These are phyloP conservation scores for Eragrostis curvula DNA, from an alignment of 176 grass and related monocot genomes.

Conservation along the genomic window DNA sequence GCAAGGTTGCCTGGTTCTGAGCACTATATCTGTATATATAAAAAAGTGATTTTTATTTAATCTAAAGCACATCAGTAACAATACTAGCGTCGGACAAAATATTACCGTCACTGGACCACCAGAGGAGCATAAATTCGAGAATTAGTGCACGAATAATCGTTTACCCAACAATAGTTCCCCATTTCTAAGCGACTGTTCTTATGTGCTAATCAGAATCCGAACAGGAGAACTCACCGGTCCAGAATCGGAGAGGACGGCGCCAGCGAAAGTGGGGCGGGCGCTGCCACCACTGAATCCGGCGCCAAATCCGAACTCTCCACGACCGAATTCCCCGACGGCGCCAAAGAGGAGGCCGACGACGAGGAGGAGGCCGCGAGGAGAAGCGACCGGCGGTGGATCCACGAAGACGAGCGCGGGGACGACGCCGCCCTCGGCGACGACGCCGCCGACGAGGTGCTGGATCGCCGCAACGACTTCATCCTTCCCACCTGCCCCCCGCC, in stretches of 20 bases:
- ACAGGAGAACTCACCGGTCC: conserved; percentile 53
- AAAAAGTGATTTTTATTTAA: background rate
- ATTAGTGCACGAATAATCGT: background rate
- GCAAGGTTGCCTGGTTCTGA: background rate
- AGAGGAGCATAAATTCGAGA: background rate
- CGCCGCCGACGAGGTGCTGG: conserved; percentile 59
- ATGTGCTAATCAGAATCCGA: background rate
- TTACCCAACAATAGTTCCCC: conserved; percentile 26
- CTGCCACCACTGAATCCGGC: conserved; percentile 35
- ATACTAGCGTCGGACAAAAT: conserved; percentile 17
- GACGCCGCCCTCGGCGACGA: conserved; percentile 54
- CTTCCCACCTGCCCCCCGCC: background rate
- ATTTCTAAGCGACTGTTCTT: conserved; percentile 31
- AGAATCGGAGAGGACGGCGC: conserved; percentile 52
- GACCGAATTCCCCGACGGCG: conserved; percentile 30
- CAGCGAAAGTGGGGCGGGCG: conserved; percentile 43
- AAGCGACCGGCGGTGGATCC: conserved; percentile 80
- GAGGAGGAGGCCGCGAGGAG: conserved; percentile 52
- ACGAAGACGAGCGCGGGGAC: conserved; percentile 59
- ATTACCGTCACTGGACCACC: background rate
- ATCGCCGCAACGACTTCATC: conserved; percentile 88
- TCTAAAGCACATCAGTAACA: conserved; percentile 1
- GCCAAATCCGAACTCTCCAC: conserved; percentile 17
- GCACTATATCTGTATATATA: background rate
- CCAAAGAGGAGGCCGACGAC: conserved; percentile 45